Base-by-base conservation (phyloP, 148 eudicot genomes). In the Rhododendron mucronatum region DNA sequence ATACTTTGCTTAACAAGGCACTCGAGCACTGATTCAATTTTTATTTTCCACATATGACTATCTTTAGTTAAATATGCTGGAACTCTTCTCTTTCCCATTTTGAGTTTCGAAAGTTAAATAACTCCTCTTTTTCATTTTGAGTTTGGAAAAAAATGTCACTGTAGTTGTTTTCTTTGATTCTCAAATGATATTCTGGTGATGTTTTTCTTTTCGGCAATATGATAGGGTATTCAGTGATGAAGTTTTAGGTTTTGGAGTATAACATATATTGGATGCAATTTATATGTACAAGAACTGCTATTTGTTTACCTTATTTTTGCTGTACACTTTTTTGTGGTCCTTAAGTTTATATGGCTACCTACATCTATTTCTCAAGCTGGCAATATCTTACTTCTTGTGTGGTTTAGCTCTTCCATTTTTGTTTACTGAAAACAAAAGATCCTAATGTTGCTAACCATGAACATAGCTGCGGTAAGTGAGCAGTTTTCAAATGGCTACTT, bases 401-500 rank as follows among this genome's bases (percentile, higher is more conserved):
- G 73, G 71, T 37, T 74, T 37, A 73, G 23, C 37, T 23, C 78
- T 75, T 71, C 44, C 21, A 73, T 28, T 84, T 71, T 73, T 71
- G 11, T 74, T 10, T 13, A 65, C 55, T 50, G 4, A 55, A n/a
- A 18, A 39, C 11, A 26, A 45, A 69, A 45, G 39, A 53, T 44
- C 7, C 35, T 83, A 84, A 90, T 59, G 30, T 81, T 87, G 84
- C 75, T 83, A 41, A 61, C 78, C 83, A 26, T 90, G 88, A 80
- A 74, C 87, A 76, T 87, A 96, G 99, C 99, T 91, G 91, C 93
- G 84, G 87, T 91, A 21, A 94, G 90, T 82, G 93, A 95, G 88
- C 87, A 85, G 67, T 84, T 78, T 80, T 94, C 98, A 80, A 96
- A 94, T 89, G 99, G 99, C 80, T 96, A 93, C 88, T 88, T 96